phyloP scores from a whole-genome alignment of 2,329 filamentous ascomycete species.

The Botrytis pseudocinerea region DNA sequence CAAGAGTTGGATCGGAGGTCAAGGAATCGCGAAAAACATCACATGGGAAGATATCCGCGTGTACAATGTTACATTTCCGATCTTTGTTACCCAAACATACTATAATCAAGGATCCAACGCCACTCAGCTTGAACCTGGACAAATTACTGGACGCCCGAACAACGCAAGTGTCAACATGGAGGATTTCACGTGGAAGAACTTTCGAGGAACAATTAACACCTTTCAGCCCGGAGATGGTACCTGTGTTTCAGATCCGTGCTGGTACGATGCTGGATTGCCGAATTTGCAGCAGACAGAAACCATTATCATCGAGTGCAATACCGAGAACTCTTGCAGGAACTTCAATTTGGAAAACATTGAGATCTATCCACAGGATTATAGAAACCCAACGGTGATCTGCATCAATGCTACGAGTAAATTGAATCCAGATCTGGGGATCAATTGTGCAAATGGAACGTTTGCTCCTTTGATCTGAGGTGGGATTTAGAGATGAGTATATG shows the following conservation, averaged over 20 bases:
- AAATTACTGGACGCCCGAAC: slow-evolving; percentile 39
- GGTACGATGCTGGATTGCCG: slow-evolving; percentile 46
- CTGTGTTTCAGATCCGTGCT: slow-evolving; percentile 47
- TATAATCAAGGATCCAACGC: slow-evolving; percentile 44
- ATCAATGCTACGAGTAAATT: slow-evolving; percentile 41
- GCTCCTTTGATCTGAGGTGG: not conserved
- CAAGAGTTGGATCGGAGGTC: slow-evolving; percentile 48
- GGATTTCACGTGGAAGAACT: slow-evolving; percentile 46
- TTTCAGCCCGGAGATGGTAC: slow-evolving; percentile 47
- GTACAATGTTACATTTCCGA: slow-evolving; percentile 49
- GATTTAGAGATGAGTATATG: slow-evolving; percentile 1
- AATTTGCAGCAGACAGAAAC: slow-evolving; percentile 46
- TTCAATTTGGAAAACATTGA: slow-evolving; percentile 42
- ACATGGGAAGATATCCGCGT: slow-evolving; percentile 48
- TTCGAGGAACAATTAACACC: slow-evolving; percentile 47
- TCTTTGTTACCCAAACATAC: slow-evolving; percentile 50
- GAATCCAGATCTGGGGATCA: slow-evolving; percentile 42
- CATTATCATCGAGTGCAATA: slow-evolving; percentile 47
- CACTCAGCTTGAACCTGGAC: slow-evolving; percentile 37
- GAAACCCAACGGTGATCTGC: slow-evolving; percentile 41
- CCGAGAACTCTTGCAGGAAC: slow-evolving; percentile 43
- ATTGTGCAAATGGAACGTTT: slow-evolving; percentile 43
- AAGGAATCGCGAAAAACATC: slow-evolving; percentile 47
- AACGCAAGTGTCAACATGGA: slow-evolving; percentile 47
- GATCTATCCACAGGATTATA: slow-evolving; percentile 40